Base-by-base conservation (phyloP, 2,329 filamentous ascomycete species). In the Onygena corvina region DNA sequence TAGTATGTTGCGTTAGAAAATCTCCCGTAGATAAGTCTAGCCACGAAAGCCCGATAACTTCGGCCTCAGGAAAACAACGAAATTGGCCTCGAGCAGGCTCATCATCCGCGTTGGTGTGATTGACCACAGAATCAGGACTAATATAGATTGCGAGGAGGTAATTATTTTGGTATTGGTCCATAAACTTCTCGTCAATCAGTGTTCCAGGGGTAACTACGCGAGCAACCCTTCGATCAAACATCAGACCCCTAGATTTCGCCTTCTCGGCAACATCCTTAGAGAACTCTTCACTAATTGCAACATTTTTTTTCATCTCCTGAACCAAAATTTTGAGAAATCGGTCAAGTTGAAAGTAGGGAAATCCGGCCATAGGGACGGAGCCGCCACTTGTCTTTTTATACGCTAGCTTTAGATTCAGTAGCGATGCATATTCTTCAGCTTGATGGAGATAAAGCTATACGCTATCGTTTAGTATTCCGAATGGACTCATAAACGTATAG, bases 101-200 rank as follows among this genome's bases (percentile, higher is more conserved):
- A 38, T 23, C 40, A 9, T 54, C 56, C 52, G 48, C 16, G 49
- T 64, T 49, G 57, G 53, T 40, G 50, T 55, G 42, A 38, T 33
- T 27, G 57, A 50, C 30, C 61, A 27, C 1, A 51, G 29, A 7
- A 27, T 21, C 35, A 33, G 50, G n/a, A 51, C 73, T 66, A 23
- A 84, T 64, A 60, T 93, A 79, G 44, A 96, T 76, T 31, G 86
- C 83, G 63, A 96, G 77, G 29, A 96, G 75, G 64, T 90, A 98
- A 63, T 95, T 96, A 67, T 92, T 95, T 59, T 86, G 81, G 62
- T 85, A 90, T 1, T 88, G 86, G 62, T 96, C 86, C 73, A 98
- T 88, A 65, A 96, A 98, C 59, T 88, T 89, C 67, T 98, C 92
- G 65, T 98, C 92, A 56, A 98, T 94, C 48, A 98, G 72, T 1